Evolutionary conservation across 2,329 filamentous ascomycete genomes (phyloP).

Genomic region (Calycina herbarum): DNA sequence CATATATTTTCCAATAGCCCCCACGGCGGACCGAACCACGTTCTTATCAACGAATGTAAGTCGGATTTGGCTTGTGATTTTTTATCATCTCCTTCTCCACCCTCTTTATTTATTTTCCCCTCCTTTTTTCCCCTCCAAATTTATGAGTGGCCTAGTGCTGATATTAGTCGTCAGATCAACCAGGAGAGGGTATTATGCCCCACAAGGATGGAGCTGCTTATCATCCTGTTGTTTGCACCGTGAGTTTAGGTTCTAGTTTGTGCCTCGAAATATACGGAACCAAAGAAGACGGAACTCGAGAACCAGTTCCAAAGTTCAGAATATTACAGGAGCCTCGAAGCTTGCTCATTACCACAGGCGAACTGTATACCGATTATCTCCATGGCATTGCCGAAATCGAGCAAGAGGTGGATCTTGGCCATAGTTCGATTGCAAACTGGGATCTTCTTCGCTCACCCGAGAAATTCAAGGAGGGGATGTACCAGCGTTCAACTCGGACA

Average conservation of each 20-base stretch:
- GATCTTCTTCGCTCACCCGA: slow-evolving; percentile 55
- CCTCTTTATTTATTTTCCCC: neutral
- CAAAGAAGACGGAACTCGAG: slow-evolving; percentile 59
- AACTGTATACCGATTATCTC: slow-evolving; percentile 68
- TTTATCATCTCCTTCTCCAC: neutral
- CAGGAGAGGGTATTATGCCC: slow-evolving; percentile 92
- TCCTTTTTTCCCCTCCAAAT: neutral
- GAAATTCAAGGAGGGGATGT: slow-evolving; percentile 51
- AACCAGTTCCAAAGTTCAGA: slow-evolving; percentile 50
- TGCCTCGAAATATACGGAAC: slow-evolving; percentile 76
- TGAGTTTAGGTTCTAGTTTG: slow-evolving; percentile 76
- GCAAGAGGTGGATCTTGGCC: slow-evolving; percentile 64
- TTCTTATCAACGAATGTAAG: slow-evolving; percentile 81
- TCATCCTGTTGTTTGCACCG: slow-evolving; percentile 82
- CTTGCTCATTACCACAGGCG: slow-evolving; percentile 68
- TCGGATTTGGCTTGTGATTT: neutral
- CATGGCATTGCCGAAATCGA: slow-evolving; percentile 71
- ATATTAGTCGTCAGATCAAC: slow-evolving; percentile 48
- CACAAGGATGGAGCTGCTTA: slow-evolving; percentile 94
- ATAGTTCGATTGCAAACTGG: slow-evolving; percentile 72
- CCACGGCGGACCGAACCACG: slow-evolving; percentile 80
- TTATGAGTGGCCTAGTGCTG: neutral
- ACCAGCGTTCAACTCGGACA: slow-evolving; percentile 59
- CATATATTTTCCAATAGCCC: slow-evolving; percentile 64
- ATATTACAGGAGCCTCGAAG: slow-evolving; percentile 84